Percentiles rank a stretch among this genome's conserved stretches.
These are phyloP conservation scores for Flaveria bidentis DNA, from an alignment of 129 eudicot genomes.

Conservation along the genomic window DNA sequence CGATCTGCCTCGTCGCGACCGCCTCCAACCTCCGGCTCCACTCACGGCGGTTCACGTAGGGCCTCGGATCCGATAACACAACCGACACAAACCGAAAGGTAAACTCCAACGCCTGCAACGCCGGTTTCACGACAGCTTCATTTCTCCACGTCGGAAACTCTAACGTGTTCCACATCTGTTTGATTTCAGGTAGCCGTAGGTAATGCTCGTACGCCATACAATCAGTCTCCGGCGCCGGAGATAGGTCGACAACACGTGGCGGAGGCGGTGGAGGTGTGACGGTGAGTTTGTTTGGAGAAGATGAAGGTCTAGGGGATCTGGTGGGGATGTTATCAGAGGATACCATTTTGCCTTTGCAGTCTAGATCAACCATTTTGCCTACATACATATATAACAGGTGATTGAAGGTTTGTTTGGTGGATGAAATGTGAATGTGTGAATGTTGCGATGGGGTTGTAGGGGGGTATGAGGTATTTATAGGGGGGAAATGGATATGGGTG, in stretches of 20 bases:
- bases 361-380: conserved; percentile 64
- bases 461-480: conserved; percentile 27
- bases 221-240: conserved; percentile 58
- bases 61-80: conserved; percentile 64
- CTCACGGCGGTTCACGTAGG: conserved; percentile 63
- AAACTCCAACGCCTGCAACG: conserved; percentile 60
- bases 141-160: conserved; percentile 62
- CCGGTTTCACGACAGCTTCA: conserved; percentile 63
- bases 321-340: conserved; percentile 42
- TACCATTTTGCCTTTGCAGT: conserved; percentile 62
- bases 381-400: background rate
- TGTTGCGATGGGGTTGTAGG: conserved; percentile 25
- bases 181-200: conserved; percentile 57
- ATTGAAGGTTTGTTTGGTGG: background rate
- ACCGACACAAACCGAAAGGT: conserved; percentile 66
- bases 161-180: conserved; percentile 39
- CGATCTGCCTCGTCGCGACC: conserved; percentile 52
- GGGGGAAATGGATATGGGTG: conserved; percentile 24
- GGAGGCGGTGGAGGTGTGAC: conserved; percentile 50
- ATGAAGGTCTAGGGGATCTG: conserved; percentile 56
- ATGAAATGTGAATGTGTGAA: background rate
- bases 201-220: conserved; percentile 60
- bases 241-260: conserved; percentile 39
- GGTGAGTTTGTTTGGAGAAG: conserved; percentile 39
- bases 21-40: conserved; percentile 78